Evolutionary conservation across 805 yeast species (phyloP), one percentile per base, ranked within the genome.

Genomic region (Saccharomyces paradoxus): DNA sequence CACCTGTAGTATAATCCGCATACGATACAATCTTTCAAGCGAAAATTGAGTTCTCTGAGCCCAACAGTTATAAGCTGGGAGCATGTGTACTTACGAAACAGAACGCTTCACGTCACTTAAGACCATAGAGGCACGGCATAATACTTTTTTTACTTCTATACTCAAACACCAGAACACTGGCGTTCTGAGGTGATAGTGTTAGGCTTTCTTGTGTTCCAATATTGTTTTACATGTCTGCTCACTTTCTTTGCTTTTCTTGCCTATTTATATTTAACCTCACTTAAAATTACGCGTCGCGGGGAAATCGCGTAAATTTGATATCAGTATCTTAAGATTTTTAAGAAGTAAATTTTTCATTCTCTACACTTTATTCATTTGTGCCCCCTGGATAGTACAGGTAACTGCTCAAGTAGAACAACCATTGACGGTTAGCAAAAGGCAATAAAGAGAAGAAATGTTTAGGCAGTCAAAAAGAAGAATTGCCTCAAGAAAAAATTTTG

Each of bases 381-480:
- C 22, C 4, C 1, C 12, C 3, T 17, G 2, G 22, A 7, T 4
- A 37, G 21, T 8, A 37, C 17, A 7, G 44, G 12, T 37, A 6
- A 3, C 4, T n/a, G 7, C 9, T 3, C 44, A 17, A 9, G 24
- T 17, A 12, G 13, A 37, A 8, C 17, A 17, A 3, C 8, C 22
- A 37, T 10, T 13, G 44, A 9, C 12, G 9, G 44, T 17, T 4
- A 8, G 24, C 4, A 22, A n/a, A n/a, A 5, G 27, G 13, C 3
- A 37, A 17, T 17, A n/a, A n/a, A 12, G 17, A 7, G 29, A 12
- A 47, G 24, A 47, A 3, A 86, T 86, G 91, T 84, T 84, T 63
- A 81, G 90, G 69, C 87, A 82, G 59, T 74, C 80, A n/a, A 86
- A 83, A 66, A 81, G 89, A 72, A 80, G 89, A 69, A 81, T 88